Base-by-base conservation (phyloP, 2,329 filamentous ascomycete species). In the Penicillium capsulatum region DNA sequence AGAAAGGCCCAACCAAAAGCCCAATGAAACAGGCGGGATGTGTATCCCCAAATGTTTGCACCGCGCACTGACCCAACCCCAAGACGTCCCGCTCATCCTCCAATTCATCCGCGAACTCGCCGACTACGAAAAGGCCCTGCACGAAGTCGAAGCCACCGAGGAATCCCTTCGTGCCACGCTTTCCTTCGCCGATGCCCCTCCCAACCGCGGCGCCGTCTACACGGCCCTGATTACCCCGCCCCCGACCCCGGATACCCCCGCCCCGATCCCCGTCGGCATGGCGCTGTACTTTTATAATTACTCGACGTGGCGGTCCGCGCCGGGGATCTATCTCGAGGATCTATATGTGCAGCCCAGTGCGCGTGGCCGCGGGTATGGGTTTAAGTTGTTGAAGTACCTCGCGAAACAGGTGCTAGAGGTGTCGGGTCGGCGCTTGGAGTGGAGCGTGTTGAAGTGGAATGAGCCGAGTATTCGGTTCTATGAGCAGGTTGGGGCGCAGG, bases 231-330 rank as follows among this genome's bases (percentile, higher is more conserved):
- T 91, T 38, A 73, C 74, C 51, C 68, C 72, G 17, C 67, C 74
- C 15, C 66, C 72, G 8, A 64, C 69, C 4, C 65, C 70, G 8
- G 59, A 68, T 27, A 63, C 50, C 44, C 47, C 57, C 41, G 26
- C 50, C 35, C 51, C 64, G 20, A 32, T 45, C 40, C 59, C 78
- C 64, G 85, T 80, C 0, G 88, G 84, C 33, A 87, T 96, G 77
- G 89, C 89, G 1, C 68, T 96, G 28, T 96, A 89, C 70, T 97
- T 94, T 65, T 89, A 91, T 74, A 97, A 91, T 68, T 97, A 95
- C 69, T 88, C 83, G 59, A 96, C 91, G 0, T 97, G 92, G 92
- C 79, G 85, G 7, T 79, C 85, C n/a, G 79, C 78, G 31, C 80
- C 90, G 0, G 91, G 91, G 2, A 85, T 98, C 58, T 95, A 94